Evolutionary conservation across 1,284 basidiomycete species (phyloP).

Genomic region (Naganishia liquefaciens): DNA sequence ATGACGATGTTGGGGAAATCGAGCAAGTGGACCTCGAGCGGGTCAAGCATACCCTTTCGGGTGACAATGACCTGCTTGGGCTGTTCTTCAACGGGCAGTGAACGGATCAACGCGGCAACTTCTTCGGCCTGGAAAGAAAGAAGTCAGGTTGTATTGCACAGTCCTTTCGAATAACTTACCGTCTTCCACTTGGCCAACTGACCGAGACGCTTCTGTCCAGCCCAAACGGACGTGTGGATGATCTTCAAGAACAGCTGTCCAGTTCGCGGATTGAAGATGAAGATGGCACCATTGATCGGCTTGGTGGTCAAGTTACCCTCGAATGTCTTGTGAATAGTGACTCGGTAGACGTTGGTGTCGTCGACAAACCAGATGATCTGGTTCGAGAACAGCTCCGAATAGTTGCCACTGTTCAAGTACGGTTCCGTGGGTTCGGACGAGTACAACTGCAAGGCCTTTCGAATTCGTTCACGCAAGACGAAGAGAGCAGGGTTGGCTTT

Average conservation of each 20-base stretch:
- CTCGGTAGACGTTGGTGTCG: constrained; percentile 98
- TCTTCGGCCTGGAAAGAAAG: constrained; percentile 76
- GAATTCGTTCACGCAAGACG: constrained; percentile 95
- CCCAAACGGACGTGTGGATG: constrained; percentile 99
- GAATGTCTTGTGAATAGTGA: constrained; percentile 99
- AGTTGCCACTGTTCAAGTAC: constrained; percentile 85
- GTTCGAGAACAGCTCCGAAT: constrained; percentile 97
- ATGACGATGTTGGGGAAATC: constrained; percentile 99
- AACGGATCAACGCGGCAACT: constrained; percentile 95
- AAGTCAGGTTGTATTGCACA: background rate
- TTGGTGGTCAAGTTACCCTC: constrained; percentile 99
- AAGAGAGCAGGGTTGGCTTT: constrained; percentile 80
- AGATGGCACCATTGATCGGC: constrained; percentile 99
- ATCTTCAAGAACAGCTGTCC: constrained; percentile 98
- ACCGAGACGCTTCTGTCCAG: constrained; percentile 98
- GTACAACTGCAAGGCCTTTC: constrained; percentile 97
- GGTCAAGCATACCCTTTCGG: constrained; percentile 98
- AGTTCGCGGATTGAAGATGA: constrained; percentile 99
- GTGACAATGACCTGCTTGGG: constrained; percentile 99
- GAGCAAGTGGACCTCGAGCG: constrained; percentile 94
- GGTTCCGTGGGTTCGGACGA: constrained; percentile 99
- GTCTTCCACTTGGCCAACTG: constrained; percentile 98
- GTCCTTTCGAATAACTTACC: background rate
- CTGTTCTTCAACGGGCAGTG: constrained; percentile 97
- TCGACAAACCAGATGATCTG: constrained; percentile 99